These are phyloP conservation scores for Vinca minor DNA, from an alignment of 257 asterid species.

Conservation along the genomic window DNA sequence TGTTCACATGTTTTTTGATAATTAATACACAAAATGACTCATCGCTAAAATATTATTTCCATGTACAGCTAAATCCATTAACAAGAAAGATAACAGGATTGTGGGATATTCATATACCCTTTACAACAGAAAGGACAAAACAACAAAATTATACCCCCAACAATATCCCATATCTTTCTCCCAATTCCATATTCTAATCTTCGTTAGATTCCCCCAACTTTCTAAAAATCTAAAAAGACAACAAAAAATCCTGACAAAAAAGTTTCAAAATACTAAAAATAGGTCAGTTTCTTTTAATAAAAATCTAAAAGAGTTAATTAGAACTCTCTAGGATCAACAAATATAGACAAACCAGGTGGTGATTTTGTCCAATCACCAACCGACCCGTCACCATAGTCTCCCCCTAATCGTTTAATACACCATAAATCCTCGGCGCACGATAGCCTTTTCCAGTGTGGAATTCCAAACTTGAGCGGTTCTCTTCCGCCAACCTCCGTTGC, in stretches of 20 bases:
- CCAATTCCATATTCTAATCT: slow-evolving; percentile 17
- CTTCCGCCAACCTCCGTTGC: slow-evolving; percentile 68
- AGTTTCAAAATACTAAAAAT: neutral
- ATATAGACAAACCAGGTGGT: slow-evolving; percentile 60
- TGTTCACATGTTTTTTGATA: too few species aligned
- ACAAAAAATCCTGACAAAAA: slow-evolving; percentile 5
- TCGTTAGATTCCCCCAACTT: slow-evolving; percentile 4
- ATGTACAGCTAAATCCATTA: slow-evolving; percentile 42
- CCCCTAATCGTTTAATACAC: slow-evolving; percentile 79
- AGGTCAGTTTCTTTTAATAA: neutral
- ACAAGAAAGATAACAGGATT: slow-evolving; percentile 23
- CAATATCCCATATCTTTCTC: slow-evolving; percentile 32
- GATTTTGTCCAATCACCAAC: slow-evolving; percentile 92
- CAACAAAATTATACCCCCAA: slow-evolving; percentile 23
- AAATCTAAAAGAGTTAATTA: too few species aligned
- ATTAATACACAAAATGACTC: too few species aligned
- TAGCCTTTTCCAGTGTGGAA: slow-evolving; percentile 75
- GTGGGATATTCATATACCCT: slow-evolving; percentile 37
- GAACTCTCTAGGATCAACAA: slow-evolving; percentile 92
- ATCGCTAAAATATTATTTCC: too few species aligned
- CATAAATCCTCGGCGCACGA: slow-evolving; percentile 85
- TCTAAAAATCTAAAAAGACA: neutral
- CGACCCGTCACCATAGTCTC: slow-evolving; percentile 60
- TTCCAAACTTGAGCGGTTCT: slow-evolving; percentile 61
- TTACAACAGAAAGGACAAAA: slow-evolving; percentile 28